These are phyloP conservation scores for Vishniacozyma victoriae DNA, from an alignment of 768 basidiomycete genomes.

Conservation along the genomic window DNA sequence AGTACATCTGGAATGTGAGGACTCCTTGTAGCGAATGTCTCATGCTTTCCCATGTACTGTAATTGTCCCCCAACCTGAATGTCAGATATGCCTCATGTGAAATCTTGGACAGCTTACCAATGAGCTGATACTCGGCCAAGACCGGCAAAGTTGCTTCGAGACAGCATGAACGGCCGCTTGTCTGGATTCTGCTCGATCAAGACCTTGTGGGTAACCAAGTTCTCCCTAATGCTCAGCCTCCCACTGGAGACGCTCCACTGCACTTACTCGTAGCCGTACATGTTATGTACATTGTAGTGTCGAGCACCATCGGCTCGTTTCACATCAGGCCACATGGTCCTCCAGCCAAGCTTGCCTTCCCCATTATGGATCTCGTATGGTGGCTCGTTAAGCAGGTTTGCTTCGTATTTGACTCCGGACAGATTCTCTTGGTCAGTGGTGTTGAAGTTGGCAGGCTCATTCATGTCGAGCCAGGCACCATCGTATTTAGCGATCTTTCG, in stretches of 20 bases:
- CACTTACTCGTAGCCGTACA: too few relatives aligned
- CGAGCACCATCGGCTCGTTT: too few relatives aligned
- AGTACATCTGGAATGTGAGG: neutral
- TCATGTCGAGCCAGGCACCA: slow-evolving; percentile 55
- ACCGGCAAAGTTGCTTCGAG: slow-evolving; percentile 43
- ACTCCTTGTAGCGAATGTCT: slow-evolving; percentile 64
- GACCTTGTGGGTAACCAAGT: slow-evolving; percentile 59
- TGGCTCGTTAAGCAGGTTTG: slow-evolving; percentile 27
- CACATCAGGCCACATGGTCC: slow-evolving; percentile 64
- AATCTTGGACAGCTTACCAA: slow-evolving; percentile 1
- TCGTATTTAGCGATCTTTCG: slow-evolving; percentile 52
- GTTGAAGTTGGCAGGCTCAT: neutral
- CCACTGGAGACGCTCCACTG: too few relatives aligned
- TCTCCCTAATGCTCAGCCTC: slow-evolving; percentile 65
- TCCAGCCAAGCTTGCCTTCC: slow-evolving; percentile 55
- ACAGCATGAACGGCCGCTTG: slow-evolving; percentile 56
- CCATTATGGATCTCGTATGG: slow-evolving; percentile 59
- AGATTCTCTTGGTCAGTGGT: neutral
- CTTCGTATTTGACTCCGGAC: too few relatives aligned
- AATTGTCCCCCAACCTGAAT: slow-evolving; percentile 62
- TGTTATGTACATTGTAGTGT: too few relatives aligned
- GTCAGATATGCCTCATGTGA: neutral
- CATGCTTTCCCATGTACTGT: slow-evolving; percentile 61
- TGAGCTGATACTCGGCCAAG: too few relatives aligned
- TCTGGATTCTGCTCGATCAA: slow-evolving; percentile 55